These are phyloP conservation scores for Hemisphaericaspora nanyangensis DNA, from an alignment of 805 yeast species.

Conservation along the genomic window DNA sequence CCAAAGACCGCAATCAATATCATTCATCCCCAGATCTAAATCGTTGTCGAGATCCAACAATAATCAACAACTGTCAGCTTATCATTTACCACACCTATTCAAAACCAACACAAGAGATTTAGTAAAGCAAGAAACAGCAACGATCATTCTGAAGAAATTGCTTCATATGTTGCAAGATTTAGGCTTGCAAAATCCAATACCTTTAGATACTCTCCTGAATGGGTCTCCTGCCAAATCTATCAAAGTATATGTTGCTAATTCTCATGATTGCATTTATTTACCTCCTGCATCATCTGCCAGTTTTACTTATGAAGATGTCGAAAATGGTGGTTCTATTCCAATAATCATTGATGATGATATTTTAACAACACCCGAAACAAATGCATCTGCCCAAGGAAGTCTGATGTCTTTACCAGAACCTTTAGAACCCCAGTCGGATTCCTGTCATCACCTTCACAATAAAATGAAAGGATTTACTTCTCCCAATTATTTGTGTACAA, in stretches of 20 bases:
- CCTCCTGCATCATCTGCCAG: conserved; percentile 38
- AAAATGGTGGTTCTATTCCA: conserved; percentile 30
- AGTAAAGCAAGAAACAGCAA: conserved; percentile 36
- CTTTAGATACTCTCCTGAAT: conserved; percentile 25
- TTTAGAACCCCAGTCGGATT: neutral
- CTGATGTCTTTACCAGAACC: neutral
- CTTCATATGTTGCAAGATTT: conserved; percentile 25
- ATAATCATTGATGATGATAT: conserved; percentile 9
- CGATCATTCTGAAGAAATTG: conserved; percentile 33
- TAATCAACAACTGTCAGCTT: neutral
- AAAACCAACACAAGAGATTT: conserved; percentile 26
- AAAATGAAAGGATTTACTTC: conserved; percentile 24
- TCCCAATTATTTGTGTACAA: conserved; percentile 35
- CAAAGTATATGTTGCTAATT: conserved; percentile 33
- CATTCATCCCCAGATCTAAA: conserved; percentile 3
- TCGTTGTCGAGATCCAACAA: neutral
- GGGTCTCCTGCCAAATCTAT: conserved; percentile 24
- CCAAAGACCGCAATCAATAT: conserved; percentile 13
- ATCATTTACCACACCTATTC: conserved; percentile 1
- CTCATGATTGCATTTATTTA: conserved; percentile 37
- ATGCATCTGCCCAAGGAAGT: neutral
- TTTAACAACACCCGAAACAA: conserved; percentile 1
- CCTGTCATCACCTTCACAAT: conserved; percentile 9
- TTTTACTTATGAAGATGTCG: conserved; percentile 41
- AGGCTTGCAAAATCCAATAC: conserved; percentile 39